Base-by-base conservation (phyloP, 1,284 basidiomycete species). In the Apiotrichum sp. region DNA sequence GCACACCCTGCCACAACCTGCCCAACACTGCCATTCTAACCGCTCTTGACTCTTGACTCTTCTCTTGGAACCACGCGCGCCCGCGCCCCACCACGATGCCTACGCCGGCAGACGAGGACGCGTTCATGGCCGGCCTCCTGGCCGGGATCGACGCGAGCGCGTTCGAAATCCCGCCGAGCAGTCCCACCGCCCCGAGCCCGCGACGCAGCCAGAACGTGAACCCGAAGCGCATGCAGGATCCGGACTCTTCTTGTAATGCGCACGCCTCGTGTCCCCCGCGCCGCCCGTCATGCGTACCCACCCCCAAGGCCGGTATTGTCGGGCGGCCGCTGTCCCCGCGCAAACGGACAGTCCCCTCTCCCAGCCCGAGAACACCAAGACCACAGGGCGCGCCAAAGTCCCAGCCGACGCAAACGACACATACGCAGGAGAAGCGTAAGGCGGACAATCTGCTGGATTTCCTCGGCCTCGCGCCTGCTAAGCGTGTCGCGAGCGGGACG, bases 141-240 rank as follows among this genome's bases (percentile, higher is more conserved):
- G 66, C 71, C 4, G 73, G 73, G 2, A 58, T 77, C 38, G 75
- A 77, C 57, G 72, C 68, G 47, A 69, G 67, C 33, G 60, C 69
- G 42, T 71, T 73, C 43, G 66, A 68, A 7, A 55, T 14, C 38
- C 34, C 50, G 47, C 52, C 48, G 10, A 50, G 43, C n/a, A 47
- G 38, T 35, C 57, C 39, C 31, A 52, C 41, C 36, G 47, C 57
- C 8, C 36, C 7, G 36, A 38, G 36, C 36, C 36, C 36, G 36
- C 36, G 36, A 13, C 7, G 13, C 7, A 7, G 36, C 13, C 36
- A 38, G 6, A n/a, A 13, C 14, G 14, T 36, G 2, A 36, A 29
- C n/a, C 34, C 46, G 8, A 47, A 47, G n/a, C 8, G 1, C 5
- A 32, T 31, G 5, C 33, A 11, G 6, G 22, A 22, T 22, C 22